phyloP scores from a whole-genome alignment of 768 basidiomycete species.

The Lactarius hengduanensis region DNA sequence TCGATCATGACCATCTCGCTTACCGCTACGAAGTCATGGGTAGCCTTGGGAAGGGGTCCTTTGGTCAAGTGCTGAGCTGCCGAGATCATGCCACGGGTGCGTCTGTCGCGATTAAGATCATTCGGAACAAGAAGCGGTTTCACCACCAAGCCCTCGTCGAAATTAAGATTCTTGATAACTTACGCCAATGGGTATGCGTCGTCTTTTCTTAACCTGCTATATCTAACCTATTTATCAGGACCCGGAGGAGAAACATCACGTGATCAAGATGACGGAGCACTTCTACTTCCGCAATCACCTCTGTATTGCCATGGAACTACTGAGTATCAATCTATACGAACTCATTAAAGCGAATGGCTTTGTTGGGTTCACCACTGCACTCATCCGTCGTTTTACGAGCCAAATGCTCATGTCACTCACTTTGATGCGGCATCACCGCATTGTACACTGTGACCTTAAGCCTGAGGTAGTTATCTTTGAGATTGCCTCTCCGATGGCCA shows the following conservation, averaged over 20 bases:
- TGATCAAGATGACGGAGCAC: slow-evolving; percentile 97
- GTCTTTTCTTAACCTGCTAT: background rate
- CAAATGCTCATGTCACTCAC: slow-evolving; percentile 93
- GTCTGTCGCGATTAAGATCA: slow-evolving; percentile 99
- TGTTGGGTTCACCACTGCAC: slow-evolving; percentile 92
- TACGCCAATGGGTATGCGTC: slow-evolving; percentile 91
- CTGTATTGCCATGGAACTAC: slow-evolving; percentile 96
- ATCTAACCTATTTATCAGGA: slow-evolving; percentile 53
- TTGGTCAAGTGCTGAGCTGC: slow-evolving; percentile 95
- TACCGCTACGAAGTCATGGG: slow-evolving; percentile 96
- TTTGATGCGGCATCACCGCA: slow-evolving; percentile 93
- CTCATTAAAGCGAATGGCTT: slow-evolving; percentile 99
- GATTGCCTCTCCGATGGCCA: slow-evolving; percentile 8
- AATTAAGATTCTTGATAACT: slow-evolving; percentile 95
- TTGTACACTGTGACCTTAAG: slow-evolving; percentile 98
- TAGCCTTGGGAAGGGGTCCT: slow-evolving; percentile 95
- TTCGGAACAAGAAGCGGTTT: slow-evolving; percentile 98
- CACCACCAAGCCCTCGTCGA: slow-evolving; percentile 99
- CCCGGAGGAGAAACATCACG: slow-evolving; percentile 92
- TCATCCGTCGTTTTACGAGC: slow-evolving; percentile 94
- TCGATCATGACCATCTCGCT: slow-evolving; percentile 88
- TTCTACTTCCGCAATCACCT: slow-evolving; percentile 98
- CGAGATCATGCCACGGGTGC: slow-evolving; percentile 93
- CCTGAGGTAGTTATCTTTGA: slow-evolving; percentile 66
- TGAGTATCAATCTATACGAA: slow-evolving; percentile 99